A percentile compares a stretch with the other conserved stretches of the same genome.
These are phyloP conservation scores for Phytopythium mirpurense DNA, from an alignment of 352 stramenopile genomes.

Conservation along the genomic window DNA sequence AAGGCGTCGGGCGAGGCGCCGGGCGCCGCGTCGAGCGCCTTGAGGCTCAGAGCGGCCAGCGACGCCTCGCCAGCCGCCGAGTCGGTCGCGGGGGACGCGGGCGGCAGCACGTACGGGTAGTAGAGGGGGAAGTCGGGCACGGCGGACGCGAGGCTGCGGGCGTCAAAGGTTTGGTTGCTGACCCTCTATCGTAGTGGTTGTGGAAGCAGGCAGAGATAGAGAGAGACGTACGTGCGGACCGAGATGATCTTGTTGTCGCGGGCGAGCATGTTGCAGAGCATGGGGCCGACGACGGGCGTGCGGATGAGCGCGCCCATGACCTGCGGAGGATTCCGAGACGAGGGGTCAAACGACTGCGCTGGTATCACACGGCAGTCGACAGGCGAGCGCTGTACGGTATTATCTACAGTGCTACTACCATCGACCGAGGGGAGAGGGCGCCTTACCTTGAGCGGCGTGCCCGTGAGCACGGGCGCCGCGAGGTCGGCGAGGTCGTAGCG, in stretches of 20 bases:
- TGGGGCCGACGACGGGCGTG: conserved; percentile 38
- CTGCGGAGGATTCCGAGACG: not conserved
- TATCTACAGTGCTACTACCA: no score
- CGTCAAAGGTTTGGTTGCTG: not conserved
- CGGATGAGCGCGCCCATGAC: conserved; percentile 37
- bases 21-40: not conserved
- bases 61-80: conserved; percentile 8
- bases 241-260: conserved; percentile 62
- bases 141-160: conserved; percentile 39
- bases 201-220: not conserved
- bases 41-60: conserved; percentile 24
- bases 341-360: no score
- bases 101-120: conserved; percentile 65
- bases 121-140: conserved; percentile 74
- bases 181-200: no score
- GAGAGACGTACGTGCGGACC: conserved; percentile 33
- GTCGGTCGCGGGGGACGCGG: conserved; percentile 9
- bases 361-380: no score
- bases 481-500: conserved; percentile 55
- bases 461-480: conserved; percentile 37
- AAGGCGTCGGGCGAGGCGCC: conserved; percentile 20
- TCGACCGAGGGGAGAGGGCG: no score
- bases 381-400: no score
- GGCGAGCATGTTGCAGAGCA: conserved; percentile 39
- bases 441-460: conserved; percentile 39